phyloP scores from a whole-genome alignment of 148 eudicot genomes.

The Rhododendron simsii region DNA sequence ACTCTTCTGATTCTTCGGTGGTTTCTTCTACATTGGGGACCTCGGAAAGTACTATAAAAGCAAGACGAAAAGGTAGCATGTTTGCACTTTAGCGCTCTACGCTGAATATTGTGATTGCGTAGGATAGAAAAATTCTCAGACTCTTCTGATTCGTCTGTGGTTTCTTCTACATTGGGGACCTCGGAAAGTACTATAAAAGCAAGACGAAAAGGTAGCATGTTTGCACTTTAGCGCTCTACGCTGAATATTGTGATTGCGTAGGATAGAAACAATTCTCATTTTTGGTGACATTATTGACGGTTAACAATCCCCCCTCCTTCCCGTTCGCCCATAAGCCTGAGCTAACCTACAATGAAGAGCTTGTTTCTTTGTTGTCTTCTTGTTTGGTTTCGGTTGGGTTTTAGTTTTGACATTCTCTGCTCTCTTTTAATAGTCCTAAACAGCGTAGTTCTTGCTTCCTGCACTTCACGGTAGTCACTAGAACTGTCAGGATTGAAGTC shows the following conservation, averaged over 20 bases:
- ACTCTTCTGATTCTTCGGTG: not conserved
- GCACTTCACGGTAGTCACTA: not conserved
- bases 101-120: not conserved
- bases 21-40: not conserved
- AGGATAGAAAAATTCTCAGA: not conserved
- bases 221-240: not conserved
- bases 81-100: not conserved
- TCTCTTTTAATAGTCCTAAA: not conserved
- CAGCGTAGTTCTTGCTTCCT: not conserved
- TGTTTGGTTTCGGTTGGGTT: not conserved
- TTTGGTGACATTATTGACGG: not conserved
- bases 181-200: not conserved
- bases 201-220: not conserved
- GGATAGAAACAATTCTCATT: not conserved
- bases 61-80: not conserved
- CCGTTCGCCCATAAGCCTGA: not conserved
- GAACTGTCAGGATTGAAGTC: not conserved
- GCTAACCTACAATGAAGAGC: not conserved
- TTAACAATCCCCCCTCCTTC: not conserved
- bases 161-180: not conserved
- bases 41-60: not conserved
- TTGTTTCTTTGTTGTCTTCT: not conserved
- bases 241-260: not conserved
- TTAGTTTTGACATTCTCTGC: not conserved
- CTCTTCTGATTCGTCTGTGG: not conserved